Conservation (phyloP, 345 rosid genomes). For the Linum trigynum region DNA sequence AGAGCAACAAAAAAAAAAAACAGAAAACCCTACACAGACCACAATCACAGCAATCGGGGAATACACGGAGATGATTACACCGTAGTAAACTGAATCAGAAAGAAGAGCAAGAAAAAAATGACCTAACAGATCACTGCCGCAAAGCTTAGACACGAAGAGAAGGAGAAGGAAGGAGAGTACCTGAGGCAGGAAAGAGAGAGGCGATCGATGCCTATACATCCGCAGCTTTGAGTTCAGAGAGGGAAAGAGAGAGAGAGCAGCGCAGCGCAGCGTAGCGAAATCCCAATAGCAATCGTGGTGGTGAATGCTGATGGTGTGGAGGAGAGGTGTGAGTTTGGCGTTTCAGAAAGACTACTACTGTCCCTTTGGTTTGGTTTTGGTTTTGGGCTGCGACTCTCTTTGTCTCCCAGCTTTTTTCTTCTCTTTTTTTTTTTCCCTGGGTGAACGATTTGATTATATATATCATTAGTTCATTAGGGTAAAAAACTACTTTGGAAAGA, state of each 20-base stretch:
- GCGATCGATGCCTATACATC: slow-evolving; percentile 32
- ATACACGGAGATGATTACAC: slow-evolving; percentile 5
- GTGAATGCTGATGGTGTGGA: background rate
- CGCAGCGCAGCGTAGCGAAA: slow-evolving; percentile 23
- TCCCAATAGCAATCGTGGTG: slow-evolving; percentile 19
- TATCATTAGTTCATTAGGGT: no score
- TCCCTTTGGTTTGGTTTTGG: background rate
- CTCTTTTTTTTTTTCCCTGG: no score
- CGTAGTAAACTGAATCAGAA: slow-evolving; percentile 3
- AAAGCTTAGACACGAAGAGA: slow-evolving; percentile 26
- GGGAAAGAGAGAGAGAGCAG: slow-evolving; percentile 10
- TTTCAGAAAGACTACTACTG: background rate
- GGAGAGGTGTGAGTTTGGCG: background rate
- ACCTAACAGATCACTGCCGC: background rate
- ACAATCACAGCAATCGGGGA: slow-evolving; percentile 9
- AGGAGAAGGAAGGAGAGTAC: slow-evolving; percentile 9
- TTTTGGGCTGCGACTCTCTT: background rate
- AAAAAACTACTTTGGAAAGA: no score
- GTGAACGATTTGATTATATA: no score
- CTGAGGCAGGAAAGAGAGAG: slow-evolving; percentile 22
- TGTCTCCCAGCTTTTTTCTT: no score
- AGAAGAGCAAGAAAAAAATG: background rate
- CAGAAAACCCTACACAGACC: background rate
- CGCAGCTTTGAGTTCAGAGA: slow-evolving; percentile 17
- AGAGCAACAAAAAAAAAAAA: background rate